Percentiles rank a stretch among this genome's conserved stretches.
These are phyloP conservation scores for Exidia glandulosa DNA, from an alignment of 768 basidiomycete genomes.

Conservation along the genomic window DNA sequence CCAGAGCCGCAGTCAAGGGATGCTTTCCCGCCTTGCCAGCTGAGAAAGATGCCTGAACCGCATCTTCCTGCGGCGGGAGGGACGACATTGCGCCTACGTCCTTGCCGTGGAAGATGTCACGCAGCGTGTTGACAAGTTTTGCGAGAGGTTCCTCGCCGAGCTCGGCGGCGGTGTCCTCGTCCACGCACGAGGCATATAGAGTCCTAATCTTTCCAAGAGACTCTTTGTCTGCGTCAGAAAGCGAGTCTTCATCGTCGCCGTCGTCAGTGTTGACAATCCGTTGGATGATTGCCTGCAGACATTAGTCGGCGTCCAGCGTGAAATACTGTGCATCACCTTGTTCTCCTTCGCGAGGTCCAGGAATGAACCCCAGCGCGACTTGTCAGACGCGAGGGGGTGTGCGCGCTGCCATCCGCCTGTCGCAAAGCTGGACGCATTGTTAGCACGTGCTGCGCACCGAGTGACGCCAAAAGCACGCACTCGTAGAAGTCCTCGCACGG, in stretches of 20 bases:
- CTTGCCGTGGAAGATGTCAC: slow-evolving; percentile 47
- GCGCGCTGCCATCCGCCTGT: slow-evolving; percentile 80
- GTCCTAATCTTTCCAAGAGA: slow-evolving; percentile 54
- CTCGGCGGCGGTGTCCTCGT: slow-evolving; percentile 65
- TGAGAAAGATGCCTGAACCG: not conserved
- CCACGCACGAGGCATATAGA: slow-evolving; percentile 73
- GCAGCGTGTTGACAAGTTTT: slow-evolving; percentile 50
- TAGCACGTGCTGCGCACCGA: not conserved
- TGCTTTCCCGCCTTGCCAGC: slow-evolving; percentile 27
- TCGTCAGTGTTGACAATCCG: slow-evolving; percentile 18
- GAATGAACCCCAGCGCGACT: slow-evolving; percentile 62
- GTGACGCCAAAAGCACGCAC: slow-evolving; percentile 36
- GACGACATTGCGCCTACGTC: slow-evolving; percentile 15
- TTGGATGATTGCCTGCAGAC: slow-evolving; percentile 20
- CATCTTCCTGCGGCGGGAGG: too few relatives aligned
- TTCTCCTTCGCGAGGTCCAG: slow-evolving; percentile 64
- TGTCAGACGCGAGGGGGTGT: slow-evolving; percentile 82
- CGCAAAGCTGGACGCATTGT: slow-evolving; percentile 18
- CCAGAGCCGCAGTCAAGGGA: slow-evolving; percentile 62
- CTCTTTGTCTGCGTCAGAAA: slow-evolving; percentile 34
- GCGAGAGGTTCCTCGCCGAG: slow-evolving; percentile 62
- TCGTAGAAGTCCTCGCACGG: slow-evolving; percentile 95
- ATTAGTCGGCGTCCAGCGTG: too few relatives aligned
- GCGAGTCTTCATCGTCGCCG: slow-evolving; percentile 8
- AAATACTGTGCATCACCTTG: too few relatives aligned